Base-by-base conservation (phyloP, 306 rosid genomes). In the Cyamopsis tetragonoloba region DNA sequence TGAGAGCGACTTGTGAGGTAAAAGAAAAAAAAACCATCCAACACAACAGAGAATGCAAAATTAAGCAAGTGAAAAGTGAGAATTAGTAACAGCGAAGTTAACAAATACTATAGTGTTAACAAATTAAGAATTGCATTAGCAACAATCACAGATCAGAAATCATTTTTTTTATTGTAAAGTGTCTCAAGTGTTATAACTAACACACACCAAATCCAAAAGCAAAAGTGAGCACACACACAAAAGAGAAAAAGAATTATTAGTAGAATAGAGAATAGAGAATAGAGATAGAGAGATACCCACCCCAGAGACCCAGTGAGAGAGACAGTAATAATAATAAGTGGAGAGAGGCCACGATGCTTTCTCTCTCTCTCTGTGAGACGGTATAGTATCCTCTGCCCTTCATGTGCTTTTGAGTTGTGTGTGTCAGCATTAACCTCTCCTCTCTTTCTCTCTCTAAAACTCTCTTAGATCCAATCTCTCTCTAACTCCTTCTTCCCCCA, bases 381-480 rank as follows among this genome's bases (percentile, higher is more conserved):
- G 49, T 30, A 11, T 44, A n/a, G 49, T 30, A 11, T 44, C 17
- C 9, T 14, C 14, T 12, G 10, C 18, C 18, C 0, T 42, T 74
- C 75, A 41, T 70, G 68, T 72, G 72, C 66, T 75, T 44, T 68
- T 67, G 75, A 73, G 69, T 76, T 71, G 70, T 53, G 66, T 64
- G 43, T 69, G 64, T 82, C 77, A 77, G 73, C 59, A 74, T 69
- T 69, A 53, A 28, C 42, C 74, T 81, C 78, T 71, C 85, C 22
- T n/a, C n/a, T n/a, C n/a, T n/a, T n/a, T n/a, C n/a, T n/a, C n/a
- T n/a, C n/a, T n/a, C n/a, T n/a, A n/a, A n/a, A n/a, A n/a, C 37
- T 2, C 81, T 66, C 49, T 74, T 80, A 46, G 91, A 91, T 84
- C 84, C 74, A 79, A 15, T 78, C 68, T 75, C 49, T 24, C 6